Evolutionary conservation across 2,329 filamentous ascomycete species (phyloP).

Genomic region (Bertia moriformis): DNA sequence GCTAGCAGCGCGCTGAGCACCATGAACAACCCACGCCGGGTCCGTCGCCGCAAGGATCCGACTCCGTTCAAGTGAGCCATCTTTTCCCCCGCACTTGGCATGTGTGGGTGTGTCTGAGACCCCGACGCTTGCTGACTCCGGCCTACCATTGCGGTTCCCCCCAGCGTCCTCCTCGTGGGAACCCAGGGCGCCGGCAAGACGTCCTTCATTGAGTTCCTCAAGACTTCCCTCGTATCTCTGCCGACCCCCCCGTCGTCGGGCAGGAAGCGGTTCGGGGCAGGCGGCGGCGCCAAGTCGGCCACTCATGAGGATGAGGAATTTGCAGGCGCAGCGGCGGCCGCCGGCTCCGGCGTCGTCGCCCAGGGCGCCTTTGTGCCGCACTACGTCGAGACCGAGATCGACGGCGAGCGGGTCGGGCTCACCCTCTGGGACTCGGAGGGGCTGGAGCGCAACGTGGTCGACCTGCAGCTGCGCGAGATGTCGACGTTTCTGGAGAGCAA

Average conservation of each 20-base stretch:
- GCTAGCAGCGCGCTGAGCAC: constrained; percentile 81
- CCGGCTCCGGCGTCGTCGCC: constrained; percentile 30
- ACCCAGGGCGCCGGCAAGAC: constrained; percentile 83
- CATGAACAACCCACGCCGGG: constrained; percentile 80
- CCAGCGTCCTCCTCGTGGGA: constrained; percentile 77
- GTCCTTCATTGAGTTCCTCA: constrained; percentile 90
- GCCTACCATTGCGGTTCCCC: constrained; percentile 3
- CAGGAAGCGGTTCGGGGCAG: constrained; percentile 7
- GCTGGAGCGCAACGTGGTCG: constrained; percentile 84
- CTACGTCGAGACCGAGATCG: constrained; percentile 88
- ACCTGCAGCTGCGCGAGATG: constrained; percentile 85
- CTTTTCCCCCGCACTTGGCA: no score
- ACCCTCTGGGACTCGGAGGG: constrained; percentile 96
- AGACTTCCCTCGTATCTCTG: constrained; percentile 58
- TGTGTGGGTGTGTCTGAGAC: constrained; percentile 1
- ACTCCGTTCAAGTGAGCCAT: constrained; percentile 88
- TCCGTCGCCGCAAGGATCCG: constrained; percentile 89
- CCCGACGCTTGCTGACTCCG: not conserved
- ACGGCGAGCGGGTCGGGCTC: constrained; percentile 76
- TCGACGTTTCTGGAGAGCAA: constrained; percentile 89
- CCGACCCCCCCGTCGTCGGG: constrained; percentile 67
- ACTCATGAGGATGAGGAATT: constrained; percentile 5
- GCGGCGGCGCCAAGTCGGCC: no score
- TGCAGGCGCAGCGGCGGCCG: constrained; percentile 11
- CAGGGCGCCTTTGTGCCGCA: constrained; percentile 68